A percentile compares a stretch with the other conserved stretches of the same genome.
phyloP scores from a whole-genome alignment of 2,329 filamentous ascomycete species.

The Botrytis pseudocinerea region DNA sequence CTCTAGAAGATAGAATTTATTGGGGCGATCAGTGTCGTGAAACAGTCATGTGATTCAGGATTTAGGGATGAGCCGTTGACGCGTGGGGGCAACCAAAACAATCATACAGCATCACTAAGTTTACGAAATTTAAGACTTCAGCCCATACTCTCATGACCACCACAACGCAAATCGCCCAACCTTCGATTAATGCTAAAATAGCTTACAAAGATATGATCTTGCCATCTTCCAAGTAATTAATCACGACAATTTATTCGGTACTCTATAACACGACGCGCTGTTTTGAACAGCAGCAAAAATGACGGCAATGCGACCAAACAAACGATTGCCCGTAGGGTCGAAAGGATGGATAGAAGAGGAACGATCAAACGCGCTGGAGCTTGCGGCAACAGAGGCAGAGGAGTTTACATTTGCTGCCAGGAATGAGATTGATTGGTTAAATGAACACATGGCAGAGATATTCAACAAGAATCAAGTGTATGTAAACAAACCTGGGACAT shows the following conservation, averaged over 20 bases:
- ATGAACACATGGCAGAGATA: constrained; percentile 96
- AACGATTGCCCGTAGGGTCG: constrained; percentile 74
- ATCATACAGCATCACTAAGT: constrained; percentile 29
- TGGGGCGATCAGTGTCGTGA: not conserved
- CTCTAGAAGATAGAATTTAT: not conserved
- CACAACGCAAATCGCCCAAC: constrained; percentile 21
- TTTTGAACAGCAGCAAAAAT: constrained; percentile 38
- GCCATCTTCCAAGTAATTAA: constrained; percentile 26
- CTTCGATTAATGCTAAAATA: constrained; percentile 7
- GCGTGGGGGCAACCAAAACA: constrained; percentile 25
- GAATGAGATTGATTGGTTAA: constrained; percentile 96
- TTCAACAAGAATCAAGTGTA: constrained; percentile 87
- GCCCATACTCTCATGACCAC: constrained; percentile 26
- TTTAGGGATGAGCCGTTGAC: constrained; percentile 2
- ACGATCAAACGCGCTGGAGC: constrained; percentile 72
- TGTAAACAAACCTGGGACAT: constrained; percentile 44
- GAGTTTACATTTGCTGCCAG: constrained; percentile 90
- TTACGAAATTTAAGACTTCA: constrained; percentile 22
- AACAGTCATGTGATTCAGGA: constrained; percentile 1
- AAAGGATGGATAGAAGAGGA: constrained; percentile 84
- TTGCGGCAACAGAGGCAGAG: constrained; percentile 80
- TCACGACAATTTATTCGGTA: constrained; percentile 17
- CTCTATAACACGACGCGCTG: constrained; percentile 35
- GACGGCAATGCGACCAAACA: constrained; percentile 41
- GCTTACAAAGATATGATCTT: constrained; percentile 33